These are phyloP conservation scores for Penicillium rolfsii DNA, from an alignment of 2,329 filamentous ascomycete genomes.

Conservation along the genomic window DNA sequence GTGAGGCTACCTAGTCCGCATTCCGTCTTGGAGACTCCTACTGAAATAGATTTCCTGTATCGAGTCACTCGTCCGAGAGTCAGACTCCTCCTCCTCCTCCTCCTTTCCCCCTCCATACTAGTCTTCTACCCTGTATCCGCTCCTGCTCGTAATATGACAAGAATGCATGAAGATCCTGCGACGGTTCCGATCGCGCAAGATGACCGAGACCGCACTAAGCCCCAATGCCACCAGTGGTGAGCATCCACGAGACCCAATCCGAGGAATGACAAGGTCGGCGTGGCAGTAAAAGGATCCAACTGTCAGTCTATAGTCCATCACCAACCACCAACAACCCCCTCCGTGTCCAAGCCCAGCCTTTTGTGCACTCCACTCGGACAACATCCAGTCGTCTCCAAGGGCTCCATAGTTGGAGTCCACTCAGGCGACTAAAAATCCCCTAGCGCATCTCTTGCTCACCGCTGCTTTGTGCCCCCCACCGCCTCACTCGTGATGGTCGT, in stretches of 20 bases:
- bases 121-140: background rate
- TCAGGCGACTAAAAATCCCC: slow-evolving; percentile 27
- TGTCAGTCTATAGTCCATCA: no score
- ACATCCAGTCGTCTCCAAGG: slow-evolving; percentile 30
- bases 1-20: slow-evolving; percentile 14
- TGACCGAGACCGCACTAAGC: background rate
- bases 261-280: slow-evolving; percentile 6
- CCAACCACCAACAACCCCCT: background rate
- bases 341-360: slow-evolving; percentile 6
- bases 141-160: background rate
- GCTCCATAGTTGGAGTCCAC: slow-evolving; percentile 4
- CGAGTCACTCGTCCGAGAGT: background rate
- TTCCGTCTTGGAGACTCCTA: slow-evolving; percentile 4
- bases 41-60: background rate
- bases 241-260: background rate
- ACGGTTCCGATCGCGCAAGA: slow-evolving; percentile 11
- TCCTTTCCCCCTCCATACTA: background rate
- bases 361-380: slow-evolving; percentile 8
- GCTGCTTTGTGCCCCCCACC: slow-evolving; percentile 50
- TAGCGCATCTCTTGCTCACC: slow-evolving; percentile 49
- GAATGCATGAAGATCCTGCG: slow-evolving; percentile 10
- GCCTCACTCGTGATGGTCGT: slow-evolving; percentile 36
- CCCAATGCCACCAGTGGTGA: background rate
- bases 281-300: slow-evolving; percentile 2
- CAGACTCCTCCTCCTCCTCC: background rate